A percentile compares a stretch with the other conserved stretches of the same genome.
Conservation (phyloP, 2,329 filamentous ascomycete genomes). For the Xylariaceae sp. region DNA sequence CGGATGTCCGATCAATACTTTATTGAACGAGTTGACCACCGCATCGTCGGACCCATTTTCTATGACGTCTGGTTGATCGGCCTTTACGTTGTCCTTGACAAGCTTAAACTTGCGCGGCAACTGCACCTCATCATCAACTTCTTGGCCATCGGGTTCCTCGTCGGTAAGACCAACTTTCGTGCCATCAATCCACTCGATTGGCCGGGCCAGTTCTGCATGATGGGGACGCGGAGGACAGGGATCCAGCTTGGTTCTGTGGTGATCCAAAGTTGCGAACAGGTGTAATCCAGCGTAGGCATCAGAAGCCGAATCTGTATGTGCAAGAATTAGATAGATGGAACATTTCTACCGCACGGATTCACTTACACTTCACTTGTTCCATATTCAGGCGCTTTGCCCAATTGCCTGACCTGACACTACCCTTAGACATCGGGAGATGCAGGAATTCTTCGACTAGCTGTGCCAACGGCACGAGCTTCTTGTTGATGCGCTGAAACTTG, state of each 20-base stretch:
- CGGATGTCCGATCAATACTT: too few relatives aligned
- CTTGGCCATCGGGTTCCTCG: constrained; percentile 4
- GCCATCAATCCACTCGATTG: constrained; percentile 53
- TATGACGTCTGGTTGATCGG: too few relatives aligned
- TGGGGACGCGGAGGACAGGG: constrained; percentile 67
- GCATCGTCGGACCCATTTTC: too few relatives aligned
- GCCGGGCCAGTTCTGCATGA: constrained; percentile 60
- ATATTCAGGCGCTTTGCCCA: constrained; percentile 62
- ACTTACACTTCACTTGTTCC: constrained; percentile 62
- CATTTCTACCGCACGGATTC: too few relatives aligned
- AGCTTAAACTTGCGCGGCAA: neutral
- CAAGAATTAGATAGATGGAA: constrained; percentile 21
- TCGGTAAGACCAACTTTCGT: constrained; percentile 22
- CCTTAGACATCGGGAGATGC: constrained; percentile 71
- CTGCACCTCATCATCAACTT: constrained; percentile 23
- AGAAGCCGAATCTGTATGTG: constrained; percentile 61
- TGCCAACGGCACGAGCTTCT: constrained; percentile 59
- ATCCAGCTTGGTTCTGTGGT: constrained; percentile 57
- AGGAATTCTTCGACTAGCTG: constrained; percentile 66
- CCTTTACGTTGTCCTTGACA: too few relatives aligned
- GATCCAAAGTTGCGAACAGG: constrained; percentile 66
- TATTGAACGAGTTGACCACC: too few relatives aligned
- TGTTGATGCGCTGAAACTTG: constrained; percentile 57
- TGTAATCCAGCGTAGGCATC: constrained; percentile 77
- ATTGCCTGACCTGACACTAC: constrained; percentile 64